Conservation (phyloP, 2,329 filamentous ascomycete species). For the Didymella pinodella region DNA sequence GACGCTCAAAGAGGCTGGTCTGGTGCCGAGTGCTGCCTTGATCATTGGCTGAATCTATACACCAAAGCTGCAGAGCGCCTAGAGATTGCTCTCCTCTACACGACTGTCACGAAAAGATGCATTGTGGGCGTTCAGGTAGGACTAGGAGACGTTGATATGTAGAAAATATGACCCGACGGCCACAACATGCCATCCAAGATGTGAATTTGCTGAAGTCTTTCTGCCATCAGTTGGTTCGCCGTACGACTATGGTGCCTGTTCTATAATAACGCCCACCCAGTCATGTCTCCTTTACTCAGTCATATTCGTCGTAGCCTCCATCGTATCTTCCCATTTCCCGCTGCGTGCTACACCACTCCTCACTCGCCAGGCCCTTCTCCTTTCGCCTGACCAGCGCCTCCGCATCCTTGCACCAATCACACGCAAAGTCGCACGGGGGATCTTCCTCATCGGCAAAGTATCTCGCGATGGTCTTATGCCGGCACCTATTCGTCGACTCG, state of each 20-base stretch:
- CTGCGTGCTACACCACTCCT: slow-evolving; percentile 60
- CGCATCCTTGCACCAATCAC: slow-evolving; percentile 59
- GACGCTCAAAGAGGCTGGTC: slow-evolving; percentile 89
- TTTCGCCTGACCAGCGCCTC: slow-evolving; percentile 53
- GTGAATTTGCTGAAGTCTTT: background rate
- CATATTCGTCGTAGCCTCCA: slow-evolving; percentile 44
- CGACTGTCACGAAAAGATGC: slow-evolving; percentile 22
- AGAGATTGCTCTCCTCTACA: background rate
- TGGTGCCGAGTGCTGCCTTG: slow-evolving; percentile 89
- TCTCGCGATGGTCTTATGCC: slow-evolving; percentile 63
- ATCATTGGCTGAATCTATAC: slow-evolving; percentile 63
- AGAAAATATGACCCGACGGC: background rate
- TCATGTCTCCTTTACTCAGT: slow-evolving; percentile 25
- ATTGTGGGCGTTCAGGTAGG: slow-evolving; percentile 23
- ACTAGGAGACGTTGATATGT: background rate
- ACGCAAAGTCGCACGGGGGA: slow-evolving; percentile 56
- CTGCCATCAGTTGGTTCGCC: background rate
- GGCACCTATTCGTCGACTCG: slow-evolving; percentile 75
- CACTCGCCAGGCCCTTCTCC: slow-evolving; percentile 55
- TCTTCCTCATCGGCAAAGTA: slow-evolving; percentile 50
- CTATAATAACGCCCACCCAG: background rate
- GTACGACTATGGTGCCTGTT: background rate
- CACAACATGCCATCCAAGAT: background rate
- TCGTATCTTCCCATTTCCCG: slow-evolving; percentile 54
- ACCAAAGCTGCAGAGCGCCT: background rate